Base-by-base conservation (phyloP, 169 alveolate species). In the Perkinsus chesapeaki region DNA sequence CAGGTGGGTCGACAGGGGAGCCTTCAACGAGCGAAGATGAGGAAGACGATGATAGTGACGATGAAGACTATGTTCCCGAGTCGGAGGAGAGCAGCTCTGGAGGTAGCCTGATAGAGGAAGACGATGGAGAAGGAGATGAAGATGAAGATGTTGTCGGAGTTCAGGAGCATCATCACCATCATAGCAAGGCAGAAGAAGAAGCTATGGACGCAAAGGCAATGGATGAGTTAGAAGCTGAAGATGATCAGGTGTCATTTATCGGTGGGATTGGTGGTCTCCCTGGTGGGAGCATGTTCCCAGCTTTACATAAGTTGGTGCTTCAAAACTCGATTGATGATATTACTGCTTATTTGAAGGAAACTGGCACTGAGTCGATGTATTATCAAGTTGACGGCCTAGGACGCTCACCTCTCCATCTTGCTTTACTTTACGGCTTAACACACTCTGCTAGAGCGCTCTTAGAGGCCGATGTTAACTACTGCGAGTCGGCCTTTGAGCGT, bases 1-100 rank as follows among this genome's bases (percentile, higher is more conserved):
- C 37, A 34, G 82, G 82, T 20, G 82, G 82, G 12, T 60, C 82
- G 36, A 60, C 82, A 20, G 82, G 82, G 82, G 82, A 60, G 1
- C 82, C 82, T 23, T 20, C 82, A 60, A 60, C 82, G 82, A 43
- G 60, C 5, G 16, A 43, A 9, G 60, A 43, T 43, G 60, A 43
- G 5, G 60, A 43, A 9, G 60, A 60, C 82, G 12, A 12, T 60
- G 82, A 60, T 0, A 23, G 31, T 60, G 82, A 60, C 27, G 82
- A 60, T 60, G 82, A 60, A 60, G 82, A 60, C 23, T 60, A 60
- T 16, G 82, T 60, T 27, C 82, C 82, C 37, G 82, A 34, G 82
- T 60, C 82, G 82, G 82, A 60, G 82, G 82, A 60, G 12, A 60
- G 82, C 82, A 60, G 82, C 82, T 60, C 82, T 60, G 82, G 82